These are phyloP conservation scores for Arthrobotrys iridis DNA, from an alignment of 2,329 filamentous ascomycete species.

Conservation along the genomic window DNA sequence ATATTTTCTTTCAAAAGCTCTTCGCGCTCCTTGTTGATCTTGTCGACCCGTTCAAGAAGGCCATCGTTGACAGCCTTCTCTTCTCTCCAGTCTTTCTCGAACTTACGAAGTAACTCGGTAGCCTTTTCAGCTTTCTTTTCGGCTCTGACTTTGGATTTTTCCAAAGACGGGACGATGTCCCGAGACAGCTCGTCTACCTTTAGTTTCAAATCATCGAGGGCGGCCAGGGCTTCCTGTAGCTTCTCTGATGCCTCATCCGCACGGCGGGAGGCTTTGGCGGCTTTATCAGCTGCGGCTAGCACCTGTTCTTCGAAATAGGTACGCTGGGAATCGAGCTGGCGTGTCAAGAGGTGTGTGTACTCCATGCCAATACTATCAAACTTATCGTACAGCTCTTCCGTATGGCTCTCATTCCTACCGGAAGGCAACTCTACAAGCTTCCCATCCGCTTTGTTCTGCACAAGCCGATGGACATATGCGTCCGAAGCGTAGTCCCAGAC, in stretches of 20 bases:
- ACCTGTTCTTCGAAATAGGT: conserved; percentile 94
- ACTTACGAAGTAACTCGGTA: conserved; percentile 76
- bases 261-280: conserved; percentile 31
- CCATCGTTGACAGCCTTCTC: conserved; percentile 86
- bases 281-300: conserved; percentile 88
- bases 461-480: conserved; percentile 93
- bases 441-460: conserved; percentile 90
- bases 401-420: conserved; percentile 53
- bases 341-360: conserved; percentile 92
- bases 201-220: conserved; percentile 67
- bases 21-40: conserved; percentile 70
- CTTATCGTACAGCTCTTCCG: conserved; percentile 66
- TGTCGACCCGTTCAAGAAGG: conserved; percentile 81
- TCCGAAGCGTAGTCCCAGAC: conserved; percentile 98
- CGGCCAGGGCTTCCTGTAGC: conserved; percentile 65
- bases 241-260: conserved; percentile 64
- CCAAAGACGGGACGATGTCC: conserved; percentile 73
- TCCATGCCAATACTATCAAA: conserved; percentile 85
- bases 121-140: conserved; percentile 76
- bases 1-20: conserved; percentile 71
- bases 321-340: conserved; percentile 90
- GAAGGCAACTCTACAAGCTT: conserved; percentile 88
- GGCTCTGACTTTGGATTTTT: conserved; percentile 76
- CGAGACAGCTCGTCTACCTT: conserved; percentile 67
- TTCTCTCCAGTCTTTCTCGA: conserved; percentile 81